These are phyloP conservation scores for Aspergillus spinulosporus DNA, from an alignment of 2,329 filamentous ascomycete species.

Conservation along the genomic window DNA sequence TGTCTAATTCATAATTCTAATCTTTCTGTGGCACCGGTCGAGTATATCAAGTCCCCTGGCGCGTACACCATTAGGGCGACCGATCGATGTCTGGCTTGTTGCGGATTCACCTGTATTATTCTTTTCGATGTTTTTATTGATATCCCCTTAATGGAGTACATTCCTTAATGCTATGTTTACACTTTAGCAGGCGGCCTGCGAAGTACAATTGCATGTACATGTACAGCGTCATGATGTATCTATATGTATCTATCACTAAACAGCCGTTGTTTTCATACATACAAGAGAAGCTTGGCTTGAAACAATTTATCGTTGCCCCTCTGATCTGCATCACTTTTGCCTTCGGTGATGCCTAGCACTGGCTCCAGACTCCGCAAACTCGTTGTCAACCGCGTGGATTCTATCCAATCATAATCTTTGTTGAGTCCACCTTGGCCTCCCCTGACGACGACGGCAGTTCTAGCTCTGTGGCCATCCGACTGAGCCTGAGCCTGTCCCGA, in stretches of 20 bases:
- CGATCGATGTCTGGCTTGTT: background rate
- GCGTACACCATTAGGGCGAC: background rate
- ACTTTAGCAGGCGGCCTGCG: background rate
- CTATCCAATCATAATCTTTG: background rate
- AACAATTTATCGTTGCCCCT: background rate
- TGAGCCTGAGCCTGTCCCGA: background rate
- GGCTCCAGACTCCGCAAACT: background rate
- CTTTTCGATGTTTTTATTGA: slow-evolving; percentile 15
- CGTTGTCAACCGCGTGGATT: slow-evolving; percentile 1
- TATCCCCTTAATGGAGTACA: slow-evolving; percentile 33
- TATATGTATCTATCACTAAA: background rate
- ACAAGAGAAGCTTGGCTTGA: background rate
- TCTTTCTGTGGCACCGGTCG: slow-evolving; percentile 11
- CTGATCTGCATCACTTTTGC: background rate
- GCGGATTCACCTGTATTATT: slow-evolving; percentile 13
- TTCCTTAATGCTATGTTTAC: slow-evolving; percentile 24
- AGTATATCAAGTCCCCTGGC: background rate
- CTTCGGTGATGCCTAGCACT: background rate
- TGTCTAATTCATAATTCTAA: slow-evolving; percentile 39
- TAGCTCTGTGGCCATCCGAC: background rate
- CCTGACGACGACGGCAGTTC: background rate
- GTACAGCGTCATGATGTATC: slow-evolving; percentile 11
- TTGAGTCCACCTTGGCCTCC: background rate
- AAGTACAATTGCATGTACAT: background rate
- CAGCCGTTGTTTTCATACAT: background rate